Conservation (phyloP, 1,284 basidiomycete species). For the Trichosporon asahii region DNA sequence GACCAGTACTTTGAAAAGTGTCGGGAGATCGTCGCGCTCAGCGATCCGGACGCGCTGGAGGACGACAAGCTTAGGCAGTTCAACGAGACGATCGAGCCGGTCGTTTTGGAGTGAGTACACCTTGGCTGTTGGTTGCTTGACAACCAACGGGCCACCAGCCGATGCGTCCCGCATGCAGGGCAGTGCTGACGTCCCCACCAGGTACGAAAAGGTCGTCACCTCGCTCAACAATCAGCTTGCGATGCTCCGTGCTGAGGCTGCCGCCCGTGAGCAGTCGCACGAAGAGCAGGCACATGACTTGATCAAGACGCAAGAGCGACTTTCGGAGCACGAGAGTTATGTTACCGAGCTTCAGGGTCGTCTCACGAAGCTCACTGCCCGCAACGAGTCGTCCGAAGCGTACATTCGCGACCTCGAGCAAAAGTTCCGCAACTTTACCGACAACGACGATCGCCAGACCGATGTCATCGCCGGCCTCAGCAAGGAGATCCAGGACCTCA, state of each 20-base stretch:
- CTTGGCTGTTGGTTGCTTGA: not conserved
- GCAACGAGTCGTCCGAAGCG: slow-evolving; percentile 86
- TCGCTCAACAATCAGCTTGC: slow-evolving; percentile 87
- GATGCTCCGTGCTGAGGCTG: slow-evolving; percentile 77
- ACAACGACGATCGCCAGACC: slow-evolving; percentile 68
- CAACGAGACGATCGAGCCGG: slow-evolving; percentile 93
- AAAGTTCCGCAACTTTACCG: slow-evolving; percentile 77
- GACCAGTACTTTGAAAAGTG: slow-evolving; percentile 46
- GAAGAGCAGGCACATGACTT: slow-evolving; percentile 84
- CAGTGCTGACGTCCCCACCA: slow-evolving; percentile 14
- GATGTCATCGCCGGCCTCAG: slow-evolving; percentile 75
- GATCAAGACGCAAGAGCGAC: slow-evolving; percentile 62
- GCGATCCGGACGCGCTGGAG: slow-evolving; percentile 25
- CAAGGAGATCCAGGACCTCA: slow-evolving; percentile 74
- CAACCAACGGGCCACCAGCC: not conserved
- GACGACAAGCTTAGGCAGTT: slow-evolving; percentile 59
- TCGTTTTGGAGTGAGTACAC: slow-evolving; percentile 72
- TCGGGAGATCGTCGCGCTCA: slow-evolving; percentile 44
- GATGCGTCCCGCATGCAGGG: not conserved
- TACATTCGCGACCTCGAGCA: slow-evolving; percentile 90
- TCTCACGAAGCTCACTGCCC: slow-evolving; percentile 75
- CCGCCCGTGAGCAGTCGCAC: slow-evolving; percentile 48
- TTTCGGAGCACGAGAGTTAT: slow-evolving; percentile 76
- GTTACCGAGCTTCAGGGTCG: slow-evolving; percentile 78
- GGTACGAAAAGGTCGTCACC: slow-evolving; percentile 92